Percentiles rank a stretch among this genome's conserved stretches.
These are phyloP conservation scores for Murraya paniculata DNA, from an alignment of 345 rosid genomes.

Conservation along the genomic window DNA sequence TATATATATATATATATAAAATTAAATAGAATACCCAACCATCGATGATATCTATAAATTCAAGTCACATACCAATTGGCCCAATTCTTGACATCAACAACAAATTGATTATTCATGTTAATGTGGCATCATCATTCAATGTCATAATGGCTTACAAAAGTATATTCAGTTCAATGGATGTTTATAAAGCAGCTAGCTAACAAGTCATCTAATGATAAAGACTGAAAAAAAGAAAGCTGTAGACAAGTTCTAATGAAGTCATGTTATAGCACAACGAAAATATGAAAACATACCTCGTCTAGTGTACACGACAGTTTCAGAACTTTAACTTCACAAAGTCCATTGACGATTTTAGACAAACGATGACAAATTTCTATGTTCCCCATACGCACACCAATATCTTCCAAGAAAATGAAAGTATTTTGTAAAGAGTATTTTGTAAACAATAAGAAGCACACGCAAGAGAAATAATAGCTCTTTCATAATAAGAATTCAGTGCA, in stretches of 20 bases:
- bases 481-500: too few species aligned
- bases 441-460: too few species aligned
- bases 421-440: background rate
- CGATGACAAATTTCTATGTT: background rate
- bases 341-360: background rate
- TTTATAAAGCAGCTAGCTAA: too few species aligned
- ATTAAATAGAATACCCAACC: too few species aligned
- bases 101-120: background rate
- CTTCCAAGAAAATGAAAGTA: background rate
- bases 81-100: background rate
- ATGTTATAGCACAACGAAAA: background rate
- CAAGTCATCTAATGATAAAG: too few species aligned
- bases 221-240: too few species aligned
- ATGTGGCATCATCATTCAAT: too few species aligned
- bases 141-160: too few species aligned
- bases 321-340: background rate
- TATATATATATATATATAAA: too few species aligned
- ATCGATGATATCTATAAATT: background rate
- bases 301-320: background rate
- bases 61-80: background rate
- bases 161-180: background rate
- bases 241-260: background rate
- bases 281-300: background rate
- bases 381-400: background rate
- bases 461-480: too few species aligned